A percentile compares a stretch with the other conserved stretches of the same genome.
Conservation (phyloP, 257 asterid genomes). For the Salvia miltiorrhiza region DNA sequence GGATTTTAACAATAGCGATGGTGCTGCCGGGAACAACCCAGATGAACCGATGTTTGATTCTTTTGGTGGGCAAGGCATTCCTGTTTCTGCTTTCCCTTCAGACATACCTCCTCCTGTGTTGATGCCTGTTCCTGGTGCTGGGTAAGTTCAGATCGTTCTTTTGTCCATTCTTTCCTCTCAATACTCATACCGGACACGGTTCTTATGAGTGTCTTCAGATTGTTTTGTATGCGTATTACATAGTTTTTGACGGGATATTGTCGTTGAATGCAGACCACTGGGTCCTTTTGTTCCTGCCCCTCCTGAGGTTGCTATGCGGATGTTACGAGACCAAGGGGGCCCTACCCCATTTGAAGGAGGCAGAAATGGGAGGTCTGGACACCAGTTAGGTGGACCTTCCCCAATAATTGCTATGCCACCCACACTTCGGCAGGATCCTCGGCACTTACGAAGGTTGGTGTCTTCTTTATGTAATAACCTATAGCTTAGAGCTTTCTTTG, state of each 20-base stretch:
- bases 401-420: constrained; percentile 85
- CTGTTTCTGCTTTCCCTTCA: constrained; percentile 69
- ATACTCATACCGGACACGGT: not conserved
- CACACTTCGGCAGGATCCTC: constrained; percentile 83
- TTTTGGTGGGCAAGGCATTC: constrained; percentile 77
- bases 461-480: not conserved
- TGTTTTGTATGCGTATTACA: not conserved
- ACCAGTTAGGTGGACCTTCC: constrained; percentile 56
- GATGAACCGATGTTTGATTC: constrained; percentile 84
- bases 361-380: constrained; percentile 70
- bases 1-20: constrained; percentile 62
- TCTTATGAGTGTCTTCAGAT: not conserved
- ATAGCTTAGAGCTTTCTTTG: not conserved
- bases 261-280: constrained; percentile 64
- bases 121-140: constrained; percentile 99
- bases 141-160: constrained; percentile 44
- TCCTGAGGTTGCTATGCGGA: constrained; percentile 98
- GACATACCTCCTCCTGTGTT: constrained; percentile 86
- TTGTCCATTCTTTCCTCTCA: not conserved
- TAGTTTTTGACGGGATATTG: constrained; percentile 13
- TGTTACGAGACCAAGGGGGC: constrained; percentile 95
- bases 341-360: constrained; percentile 88
- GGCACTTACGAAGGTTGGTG: constrained; percentile 84
- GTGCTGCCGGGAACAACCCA: constrained; percentile 50
- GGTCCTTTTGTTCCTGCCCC: constrained; percentile 99